phyloP scores from a whole-genome alignment of 352 stramenopile genomes.

The Phytophthora macrochlamydospora region DNA sequence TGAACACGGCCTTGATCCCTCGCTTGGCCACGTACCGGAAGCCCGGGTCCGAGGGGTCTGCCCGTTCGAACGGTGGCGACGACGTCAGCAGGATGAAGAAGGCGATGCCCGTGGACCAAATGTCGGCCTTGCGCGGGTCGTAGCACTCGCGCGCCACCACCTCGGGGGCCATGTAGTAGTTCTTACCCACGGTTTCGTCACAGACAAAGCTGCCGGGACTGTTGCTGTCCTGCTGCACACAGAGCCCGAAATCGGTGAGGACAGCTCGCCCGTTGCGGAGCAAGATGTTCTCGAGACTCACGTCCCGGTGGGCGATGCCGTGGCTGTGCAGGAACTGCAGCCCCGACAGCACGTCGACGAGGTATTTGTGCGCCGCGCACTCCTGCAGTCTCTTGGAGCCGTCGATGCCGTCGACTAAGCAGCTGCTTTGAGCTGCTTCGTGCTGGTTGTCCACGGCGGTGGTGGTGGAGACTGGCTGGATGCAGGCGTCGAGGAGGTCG shows the following conservation, averaged over 20 bases:
- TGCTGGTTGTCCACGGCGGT: not conserved
- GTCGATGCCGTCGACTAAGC: conserved; percentile 22
- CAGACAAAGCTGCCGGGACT: conserved; percentile 37
- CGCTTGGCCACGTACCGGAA: conserved; percentile 87
- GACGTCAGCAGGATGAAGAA: conserved; percentile 95
- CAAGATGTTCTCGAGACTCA: conserved; percentile 97
- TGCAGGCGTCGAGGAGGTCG: conserved; percentile 70
- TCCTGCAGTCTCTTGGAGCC: conserved; percentile 48
- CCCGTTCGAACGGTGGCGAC: conserved; percentile 91
- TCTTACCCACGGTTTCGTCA: conserved; percentile 88
- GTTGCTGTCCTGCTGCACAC: conserved; percentile 42
- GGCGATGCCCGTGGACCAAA: conserved; percentile 93
- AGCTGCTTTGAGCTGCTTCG: not conserved
- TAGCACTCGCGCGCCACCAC: conserved; percentile 83
- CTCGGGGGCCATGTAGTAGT: conserved; percentile 97
- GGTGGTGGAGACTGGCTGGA: conserved; percentile 11
- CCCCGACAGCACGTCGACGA: conserved; percentile 72
- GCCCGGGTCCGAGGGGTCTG: conserved; percentile 81
- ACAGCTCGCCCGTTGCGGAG: conserved; percentile 68
- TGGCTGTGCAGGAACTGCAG: conserved; percentile 67
- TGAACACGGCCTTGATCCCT: conserved; percentile 73
- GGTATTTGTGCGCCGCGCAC: conserved; percentile 49
- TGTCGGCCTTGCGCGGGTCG: conserved; percentile 92
- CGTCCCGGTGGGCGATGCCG: conserved; percentile 91
- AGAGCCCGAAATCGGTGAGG: conserved; percentile 77